Evolutionary conservation across 495 filamentous ascomycete species (phyloP).

Genomic region (Talaromyces wortmannii): DNA sequence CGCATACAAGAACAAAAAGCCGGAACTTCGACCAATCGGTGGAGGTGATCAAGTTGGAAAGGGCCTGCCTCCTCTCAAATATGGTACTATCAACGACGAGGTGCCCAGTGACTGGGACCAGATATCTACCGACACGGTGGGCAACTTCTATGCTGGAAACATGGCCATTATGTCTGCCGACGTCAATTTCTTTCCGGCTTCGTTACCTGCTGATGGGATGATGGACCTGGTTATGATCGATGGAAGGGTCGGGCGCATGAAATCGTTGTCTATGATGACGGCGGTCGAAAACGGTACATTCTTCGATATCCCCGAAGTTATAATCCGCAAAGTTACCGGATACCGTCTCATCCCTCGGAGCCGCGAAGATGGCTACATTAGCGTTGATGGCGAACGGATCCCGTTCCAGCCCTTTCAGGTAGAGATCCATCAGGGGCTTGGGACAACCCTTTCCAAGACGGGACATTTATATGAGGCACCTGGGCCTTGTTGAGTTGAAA

Average conservation of each 20-base stretch:
- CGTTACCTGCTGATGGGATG: constrained; percentile 76
- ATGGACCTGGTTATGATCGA: constrained; percentile 79
- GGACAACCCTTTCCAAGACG: constrained; percentile 71
- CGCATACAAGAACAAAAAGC: constrained; percentile 33
- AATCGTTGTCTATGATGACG: constrained; percentile 58
- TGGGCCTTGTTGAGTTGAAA: constrained; percentile 29
- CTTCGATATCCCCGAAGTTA: constrained; percentile 71
- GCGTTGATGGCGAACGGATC: constrained; percentile 84
- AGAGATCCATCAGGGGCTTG: constrained; percentile 79
- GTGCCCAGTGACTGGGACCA: constrained; percentile 70
- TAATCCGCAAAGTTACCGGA: constrained; percentile 72
- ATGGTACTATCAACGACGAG: constrained; percentile 70
- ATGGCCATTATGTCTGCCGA: constrained; percentile 89
- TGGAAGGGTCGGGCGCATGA: constrained; percentile 60
- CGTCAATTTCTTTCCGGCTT: constrained; percentile 80
- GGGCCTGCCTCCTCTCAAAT: constrained; percentile 66
- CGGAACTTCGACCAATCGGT: constrained; percentile 8
- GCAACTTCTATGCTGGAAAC: constrained; percentile 93
- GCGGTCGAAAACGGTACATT: constrained; percentile 64
- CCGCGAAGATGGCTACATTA: constrained; percentile 71
- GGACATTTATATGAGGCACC: constrained; percentile 67
- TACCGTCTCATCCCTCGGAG: constrained; percentile 75
- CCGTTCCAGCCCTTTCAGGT: constrained; percentile 86
- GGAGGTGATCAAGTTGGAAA: constrained; percentile 18
- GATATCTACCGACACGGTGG: constrained; percentile 65